A percentile compares a stretch with the other conserved stretches of the same genome.
Conservation (phyloP, 768 basidiomycete species). For the Grammothele lineata region DNA sequence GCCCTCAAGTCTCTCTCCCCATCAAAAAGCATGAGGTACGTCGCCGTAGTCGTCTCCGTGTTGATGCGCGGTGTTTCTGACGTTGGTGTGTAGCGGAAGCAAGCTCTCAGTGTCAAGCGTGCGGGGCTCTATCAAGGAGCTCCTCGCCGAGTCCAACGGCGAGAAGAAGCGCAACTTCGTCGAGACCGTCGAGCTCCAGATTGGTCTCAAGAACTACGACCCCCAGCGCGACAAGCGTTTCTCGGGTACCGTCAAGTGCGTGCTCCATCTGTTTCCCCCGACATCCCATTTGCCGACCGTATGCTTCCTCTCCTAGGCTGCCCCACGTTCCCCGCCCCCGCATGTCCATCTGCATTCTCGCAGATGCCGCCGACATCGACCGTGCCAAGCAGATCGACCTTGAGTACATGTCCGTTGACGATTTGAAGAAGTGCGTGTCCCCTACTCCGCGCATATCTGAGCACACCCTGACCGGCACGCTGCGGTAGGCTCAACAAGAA, state of each 20-base stretch:
- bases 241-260: constrained; percentile 95
- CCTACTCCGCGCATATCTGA: too few species aligned
- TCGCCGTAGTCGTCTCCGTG: background rate
- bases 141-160: constrained; percentile 77
- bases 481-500: constrained; percentile 92
- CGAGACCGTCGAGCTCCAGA: constrained; percentile 94
- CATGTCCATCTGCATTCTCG: constrained; percentile 99
- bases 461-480: background rate
- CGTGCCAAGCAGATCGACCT: constrained; percentile 96
- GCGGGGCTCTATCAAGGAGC: constrained; percentile 94
- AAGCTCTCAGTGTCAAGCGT: constrained; percentile 99
- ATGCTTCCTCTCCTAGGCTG: constrained; percentile 51
- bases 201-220: constrained; percentile 98
- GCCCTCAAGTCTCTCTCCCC: constrained; percentile 12
- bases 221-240: constrained; percentile 99
- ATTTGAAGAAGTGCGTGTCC: constrained; percentile 99
- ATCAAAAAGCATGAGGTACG: constrained; percentile 26
- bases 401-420: constrained; percentile 99
- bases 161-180: constrained; percentile 93
- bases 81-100: constrained; percentile 30
- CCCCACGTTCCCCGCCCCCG: constrained; percentile 97
- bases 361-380: constrained; percentile 98
- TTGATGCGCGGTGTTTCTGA: too few species aligned
- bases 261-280: constrained; percentile 3
- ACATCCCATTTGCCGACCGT: background rate